Evolutionary conservation across 2,329 filamentous ascomycete species (phyloP).

Genomic region (Penicillium palitans): DNA sequence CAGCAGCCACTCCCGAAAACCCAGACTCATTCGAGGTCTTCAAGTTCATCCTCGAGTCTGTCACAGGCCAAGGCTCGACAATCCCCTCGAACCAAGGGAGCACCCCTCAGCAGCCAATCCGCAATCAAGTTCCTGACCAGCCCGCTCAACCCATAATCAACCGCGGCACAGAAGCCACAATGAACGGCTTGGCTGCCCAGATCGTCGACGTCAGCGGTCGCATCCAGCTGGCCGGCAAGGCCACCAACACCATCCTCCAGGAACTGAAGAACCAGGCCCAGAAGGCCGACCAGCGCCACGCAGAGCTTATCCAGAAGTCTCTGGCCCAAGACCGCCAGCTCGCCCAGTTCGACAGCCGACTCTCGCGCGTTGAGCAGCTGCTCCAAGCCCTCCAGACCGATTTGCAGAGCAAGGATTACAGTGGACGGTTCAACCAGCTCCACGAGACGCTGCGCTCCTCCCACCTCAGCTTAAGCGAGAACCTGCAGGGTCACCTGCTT

Average conservation of each 20-base stretch:
- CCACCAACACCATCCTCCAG: slow-evolving; percentile 57
- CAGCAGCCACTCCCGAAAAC: slow-evolving; percentile 82
- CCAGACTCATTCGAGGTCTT: slow-evolving; percentile 94
- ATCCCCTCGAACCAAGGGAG: slow-evolving; percentile 21
- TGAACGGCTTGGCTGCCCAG: slow-evolving; percentile 52
- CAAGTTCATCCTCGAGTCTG: slow-evolving; percentile 73
- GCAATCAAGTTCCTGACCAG: slow-evolving; percentile 24
- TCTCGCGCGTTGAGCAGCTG: slow-evolving; percentile 56
- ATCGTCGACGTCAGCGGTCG: slow-evolving; percentile 85
- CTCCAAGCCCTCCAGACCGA: slow-evolving; percentile 55
- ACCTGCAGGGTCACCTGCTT: slow-evolving; percentile 52
- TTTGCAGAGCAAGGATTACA: slow-evolving; percentile 59
- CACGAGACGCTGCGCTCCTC: slow-evolving; percentile 56
- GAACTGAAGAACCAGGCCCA: slow-evolving; percentile 55
- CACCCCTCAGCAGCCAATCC: slow-evolving; percentile 22
- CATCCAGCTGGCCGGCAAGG: slow-evolving; percentile 63
- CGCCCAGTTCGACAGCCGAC: slow-evolving; percentile 37
- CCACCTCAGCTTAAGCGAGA: slow-evolving; percentile 54
- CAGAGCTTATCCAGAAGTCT: slow-evolving; percentile 49
- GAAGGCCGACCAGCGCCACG: slow-evolving; percentile 54
- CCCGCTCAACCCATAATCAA: slow-evolving; percentile 39
- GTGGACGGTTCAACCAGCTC: slow-evolving; percentile 54
- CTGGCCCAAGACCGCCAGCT: slow-evolving; percentile 33
- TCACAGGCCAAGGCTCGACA: slow-evolving; percentile 22
- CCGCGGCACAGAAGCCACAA: slow-evolving; percentile 30